These are phyloP conservation scores for Nakazawaea peltata DNA, from an alignment of 805 yeast species.

Conservation along the genomic window DNA sequence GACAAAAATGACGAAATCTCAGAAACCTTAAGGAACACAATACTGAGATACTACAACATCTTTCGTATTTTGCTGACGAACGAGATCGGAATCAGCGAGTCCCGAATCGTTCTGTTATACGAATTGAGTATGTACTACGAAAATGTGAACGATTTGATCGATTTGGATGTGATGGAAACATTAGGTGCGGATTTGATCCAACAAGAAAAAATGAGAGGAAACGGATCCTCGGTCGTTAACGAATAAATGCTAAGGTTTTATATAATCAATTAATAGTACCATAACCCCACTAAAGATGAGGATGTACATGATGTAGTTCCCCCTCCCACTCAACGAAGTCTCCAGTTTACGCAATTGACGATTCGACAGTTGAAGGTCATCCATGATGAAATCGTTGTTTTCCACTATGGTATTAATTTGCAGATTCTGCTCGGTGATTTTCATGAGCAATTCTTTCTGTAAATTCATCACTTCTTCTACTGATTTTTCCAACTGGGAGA, in stretches of 20 bases:
- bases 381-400: constrained; percentile 1
- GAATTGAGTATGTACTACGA: constrained; percentile 82
- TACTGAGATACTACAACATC: constrained; percentile 80
- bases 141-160: constrained; percentile 62
- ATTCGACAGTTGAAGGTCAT: constrained; percentile 4
- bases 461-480: constrained; percentile 68
- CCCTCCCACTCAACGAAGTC: not conserved
- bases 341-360: constrained; percentile 3
- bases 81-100: constrained; percentile 82
- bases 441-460: constrained; percentile 1
- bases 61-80: constrained; percentile 74
- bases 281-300: constrained; percentile 4
- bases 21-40: constrained; percentile 54
- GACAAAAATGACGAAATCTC: constrained; percentile 79
- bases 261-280: constrained; percentile 6
- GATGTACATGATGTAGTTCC: constrained; percentile 7
- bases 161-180: constrained; percentile 61
- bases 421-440: constrained; percentile 3
- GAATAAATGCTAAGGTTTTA: constrained; percentile 8
- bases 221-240: too few species aligned
- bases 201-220: constrained; percentile 73
- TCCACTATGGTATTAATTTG: constrained; percentile 5
- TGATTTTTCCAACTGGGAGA: constrained; percentile 50
- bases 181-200: constrained; percentile 68
- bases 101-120: constrained; percentile 71